Evolutionary conservation across 352 stramenopile species (phyloP).

Genomic region (Globisporangium nagaii): DNA sequence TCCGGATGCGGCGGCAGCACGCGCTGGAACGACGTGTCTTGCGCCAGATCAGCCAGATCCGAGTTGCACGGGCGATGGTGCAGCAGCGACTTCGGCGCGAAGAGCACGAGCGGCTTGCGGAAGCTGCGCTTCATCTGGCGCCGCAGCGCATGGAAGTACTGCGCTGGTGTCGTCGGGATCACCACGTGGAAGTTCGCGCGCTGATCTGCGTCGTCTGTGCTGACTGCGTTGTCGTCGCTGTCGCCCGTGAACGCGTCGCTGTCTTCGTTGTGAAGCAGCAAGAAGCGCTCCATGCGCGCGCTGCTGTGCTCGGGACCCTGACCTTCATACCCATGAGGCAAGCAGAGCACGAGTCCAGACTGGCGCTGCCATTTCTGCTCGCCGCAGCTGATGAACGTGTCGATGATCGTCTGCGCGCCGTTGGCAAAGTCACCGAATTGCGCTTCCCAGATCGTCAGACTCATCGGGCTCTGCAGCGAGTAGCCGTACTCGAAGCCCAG

Average conservation of each 20-base stretch:
- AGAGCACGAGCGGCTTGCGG: slow-evolving; percentile 78
- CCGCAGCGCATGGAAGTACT: slow-evolving; percentile 96
- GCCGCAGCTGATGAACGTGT: slow-evolving; percentile 78
- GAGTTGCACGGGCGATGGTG: slow-evolving; percentile 81
- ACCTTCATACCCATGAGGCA: slow-evolving; percentile 85
- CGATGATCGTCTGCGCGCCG: slow-evolving; percentile 85
- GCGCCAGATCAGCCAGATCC: slow-evolving; percentile 54
- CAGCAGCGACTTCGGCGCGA: slow-evolving; percentile 80
- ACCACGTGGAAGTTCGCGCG: slow-evolving; percentile 73
- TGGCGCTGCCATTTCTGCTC: slow-evolving; percentile 91
- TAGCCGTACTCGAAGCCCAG: slow-evolving; percentile 89
- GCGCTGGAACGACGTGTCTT: slow-evolving; percentile 54
- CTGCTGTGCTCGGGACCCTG: slow-evolving; percentile 84
- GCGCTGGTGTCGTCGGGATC: slow-evolving; percentile 85
- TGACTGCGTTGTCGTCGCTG: slow-evolving; percentile 25
- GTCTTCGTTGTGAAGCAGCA: slow-evolving; percentile 79
- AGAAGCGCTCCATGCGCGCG: slow-evolving; percentile 79
- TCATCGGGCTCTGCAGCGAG: slow-evolving; percentile 64
- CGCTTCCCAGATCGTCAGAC: slow-evolving; percentile 90
- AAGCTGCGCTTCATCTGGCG: slow-evolving; percentile 69
- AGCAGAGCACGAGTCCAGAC: slow-evolving; percentile 68
- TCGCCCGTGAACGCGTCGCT: slow-evolving; percentile 48
- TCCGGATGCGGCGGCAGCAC: slow-evolving; percentile 73
- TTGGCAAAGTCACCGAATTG: slow-evolving; percentile 90
- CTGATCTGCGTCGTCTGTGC: slow-evolving; percentile 35